Conservation (phyloP, 164 flowering plant genomes). For the Nelumbo lutea region DNA sequence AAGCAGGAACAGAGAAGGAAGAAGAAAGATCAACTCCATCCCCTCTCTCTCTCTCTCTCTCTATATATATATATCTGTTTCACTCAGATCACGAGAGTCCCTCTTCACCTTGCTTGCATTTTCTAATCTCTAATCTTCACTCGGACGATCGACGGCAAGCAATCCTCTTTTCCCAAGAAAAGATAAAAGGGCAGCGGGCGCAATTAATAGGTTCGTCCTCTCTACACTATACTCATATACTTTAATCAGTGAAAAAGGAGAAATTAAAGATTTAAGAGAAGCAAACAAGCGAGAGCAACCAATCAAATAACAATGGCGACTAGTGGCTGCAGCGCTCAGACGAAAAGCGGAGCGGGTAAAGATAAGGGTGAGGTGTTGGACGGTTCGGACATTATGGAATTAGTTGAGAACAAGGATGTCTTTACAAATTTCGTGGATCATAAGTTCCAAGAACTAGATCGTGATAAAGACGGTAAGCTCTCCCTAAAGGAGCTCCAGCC, state of each 20-base stretch:
- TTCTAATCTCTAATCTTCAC: too few relatives aligned
- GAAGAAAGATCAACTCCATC: not conserved
- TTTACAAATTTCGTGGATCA: conserved; percentile 52
- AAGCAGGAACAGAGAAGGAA: not conserved
- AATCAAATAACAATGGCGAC: not conserved
- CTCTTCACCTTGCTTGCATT: too few relatives aligned
- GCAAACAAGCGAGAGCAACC: not conserved
- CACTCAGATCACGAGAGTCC: too few relatives aligned
- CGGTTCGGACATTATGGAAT: conserved; percentile 65
- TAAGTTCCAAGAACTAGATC: conserved; percentile 56
- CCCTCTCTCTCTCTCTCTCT: not conserved
- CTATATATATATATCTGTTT: not conserved
- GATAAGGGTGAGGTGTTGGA: conserved; percentile 30
- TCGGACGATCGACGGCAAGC: too few relatives aligned
- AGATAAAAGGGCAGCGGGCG: not conserved
- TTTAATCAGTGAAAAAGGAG: not conserved
- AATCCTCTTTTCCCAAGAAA: too few relatives aligned
- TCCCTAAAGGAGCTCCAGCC: conserved; percentile 59
- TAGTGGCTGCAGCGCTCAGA: not conserved
- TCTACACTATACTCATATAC: too few relatives aligned
- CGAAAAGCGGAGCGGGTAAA: not conserved
- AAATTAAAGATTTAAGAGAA: not conserved
- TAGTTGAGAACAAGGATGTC: conserved; percentile 62
- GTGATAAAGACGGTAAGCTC: conserved; percentile 49
- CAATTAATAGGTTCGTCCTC: not conserved